phyloP scores from a whole-genome alignment of 805 yeast species.

The Blastobotrys attinorum region DNA sequence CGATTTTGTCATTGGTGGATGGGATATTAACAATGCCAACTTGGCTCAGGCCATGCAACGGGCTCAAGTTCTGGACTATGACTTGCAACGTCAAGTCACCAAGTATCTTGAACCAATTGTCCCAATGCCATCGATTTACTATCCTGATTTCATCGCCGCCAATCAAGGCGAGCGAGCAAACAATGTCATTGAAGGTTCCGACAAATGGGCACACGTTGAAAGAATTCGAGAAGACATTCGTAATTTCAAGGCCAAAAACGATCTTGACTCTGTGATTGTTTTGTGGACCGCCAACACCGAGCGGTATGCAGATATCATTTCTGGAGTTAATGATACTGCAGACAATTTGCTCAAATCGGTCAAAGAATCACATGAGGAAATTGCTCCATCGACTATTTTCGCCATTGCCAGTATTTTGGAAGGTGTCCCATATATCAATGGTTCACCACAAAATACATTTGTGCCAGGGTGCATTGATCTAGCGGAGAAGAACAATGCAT shows the following conservation, averaged over 20 bases:
- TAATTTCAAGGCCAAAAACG: conserved; percentile 63
- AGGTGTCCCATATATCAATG: conserved; percentile 83
- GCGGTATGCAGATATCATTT: conserved; percentile 70
- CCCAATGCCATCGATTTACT: conserved; percentile 82
- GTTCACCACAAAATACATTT: conserved; percentile 96
- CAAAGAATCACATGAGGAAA: conserved; percentile 71
- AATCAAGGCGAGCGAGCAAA: conserved; percentile 90
- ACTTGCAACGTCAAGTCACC: conserved; percentile 68
- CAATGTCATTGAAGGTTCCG: conserved; percentile 62
- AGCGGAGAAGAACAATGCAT: conserved; percentile 66
- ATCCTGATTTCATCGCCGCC: conserved; percentile 94
- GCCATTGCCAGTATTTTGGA: conserved; percentile 92
- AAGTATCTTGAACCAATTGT: conserved; percentile 50
- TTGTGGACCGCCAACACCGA: conserved; percentile 98
- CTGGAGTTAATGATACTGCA: conserved; percentile 82
- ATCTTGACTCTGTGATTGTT: conserved; percentile 78
- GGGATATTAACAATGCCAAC: conserved; percentile 80
- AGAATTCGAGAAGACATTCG: conserved; percentile 75
- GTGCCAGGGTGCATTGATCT: conserved; percentile 91
- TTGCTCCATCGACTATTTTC: conserved; percentile 88
- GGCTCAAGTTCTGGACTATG: conserved; percentile 79
- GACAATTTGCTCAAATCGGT: conserved; percentile 69
- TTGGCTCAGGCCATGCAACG: conserved; percentile 75
- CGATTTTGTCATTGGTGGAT: conserved; percentile 84
- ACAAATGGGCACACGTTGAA: conserved; percentile 88